Evolutionary conservation across 2,329 filamentous ascomycete species (phyloP).

Genomic region (Orbilia blumenaviensis): DNA sequence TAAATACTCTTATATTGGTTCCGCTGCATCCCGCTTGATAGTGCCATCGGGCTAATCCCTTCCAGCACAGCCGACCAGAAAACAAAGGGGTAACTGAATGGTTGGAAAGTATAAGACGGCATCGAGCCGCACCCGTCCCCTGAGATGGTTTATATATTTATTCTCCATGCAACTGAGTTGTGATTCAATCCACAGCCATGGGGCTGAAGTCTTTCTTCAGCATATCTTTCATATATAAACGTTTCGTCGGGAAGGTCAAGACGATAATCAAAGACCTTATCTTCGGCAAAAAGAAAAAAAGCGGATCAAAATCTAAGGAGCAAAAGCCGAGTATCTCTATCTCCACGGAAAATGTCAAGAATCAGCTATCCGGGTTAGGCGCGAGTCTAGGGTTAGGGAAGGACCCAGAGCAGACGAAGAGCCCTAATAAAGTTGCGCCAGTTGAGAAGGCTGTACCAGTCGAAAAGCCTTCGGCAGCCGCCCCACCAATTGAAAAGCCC

Average conservation of each 20-base stretch:
- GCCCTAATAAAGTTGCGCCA: no score
- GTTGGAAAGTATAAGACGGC: not conserved
- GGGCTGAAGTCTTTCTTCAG: conserved; percentile 26
- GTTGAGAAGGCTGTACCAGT: not conserved
- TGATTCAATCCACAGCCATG: not conserved
- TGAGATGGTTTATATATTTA: no score
- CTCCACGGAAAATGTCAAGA: not conserved
- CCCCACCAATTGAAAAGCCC: no score
- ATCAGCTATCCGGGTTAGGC: not conserved
- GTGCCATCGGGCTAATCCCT: not conserved
- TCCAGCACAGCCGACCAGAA: not conserved
- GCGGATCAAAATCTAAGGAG: conserved; percentile 16
- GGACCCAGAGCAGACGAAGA: not conserved
- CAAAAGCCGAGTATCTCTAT: not conserved
- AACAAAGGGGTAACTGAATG: not conserved
- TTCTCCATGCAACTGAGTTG: not conserved
- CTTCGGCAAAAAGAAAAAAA: conserved; percentile 25
- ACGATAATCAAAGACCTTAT: conserved; percentile 17
- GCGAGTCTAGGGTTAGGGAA: not conserved
- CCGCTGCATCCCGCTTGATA: not conserved
- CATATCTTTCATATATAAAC: conserved; percentile 31
- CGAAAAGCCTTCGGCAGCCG: no score
- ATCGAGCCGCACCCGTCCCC: not conserved
- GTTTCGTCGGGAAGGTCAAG: conserved; percentile 28
- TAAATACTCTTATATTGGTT: not conserved